Base-by-base conservation (phyloP, 768 basidiomycete genomes). In the Mycena sanguinolenta region DNA sequence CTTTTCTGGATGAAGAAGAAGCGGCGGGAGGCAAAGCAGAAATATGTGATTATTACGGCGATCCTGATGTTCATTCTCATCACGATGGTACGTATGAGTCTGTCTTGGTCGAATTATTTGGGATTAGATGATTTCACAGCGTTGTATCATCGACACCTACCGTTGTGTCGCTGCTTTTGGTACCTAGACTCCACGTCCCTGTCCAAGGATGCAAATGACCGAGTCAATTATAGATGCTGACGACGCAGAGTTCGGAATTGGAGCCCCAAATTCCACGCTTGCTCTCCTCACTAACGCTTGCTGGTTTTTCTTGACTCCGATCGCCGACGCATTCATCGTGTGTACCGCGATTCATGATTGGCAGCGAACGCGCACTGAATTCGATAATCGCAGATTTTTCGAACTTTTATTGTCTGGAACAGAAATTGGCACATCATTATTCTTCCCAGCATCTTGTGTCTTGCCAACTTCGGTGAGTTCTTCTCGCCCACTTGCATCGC, bases 81-180 rank as follows among this genome's bases (percentile, higher is more conserved):
- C 28, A 60, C 59, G 4, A 32, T 21, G 42, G 59, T 60, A 23
- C 28, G n/a, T n/a, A 34, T 34, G 42, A 30, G 16, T 23, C 28
- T 25, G 5, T 17, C 2, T 1, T 49, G 14, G 4, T 25, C 10
- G 23, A 28, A 13, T n/a, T 21, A n/a, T 28, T 2, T n/a, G 12
- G 39, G 1, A 17, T 25, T 38, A 21, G 36, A 13, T 23, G 34
- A 17, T 28, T 49, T 32, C 1, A 25, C 12, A 63, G 61, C 61
- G 61, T n/a, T 63, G 49, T 19, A 30, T 63, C 8, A 52, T 63
- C 25, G 61, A 63, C 16, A 64, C 63, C 10, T 39, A 53, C 52
- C 52, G 63, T 7, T 64, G 63, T 14, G 28, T 55, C 13, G 21
- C 28, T 19, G 53, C 63, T 21, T 55, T 64, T 13, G 39, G 53